Percentiles rank a stretch among this genome's conserved stretches.
These are phyloP conservation scores for Cucumis hystrix DNA, from an alignment of 306 rosid species.

Conservation along the genomic window DNA sequence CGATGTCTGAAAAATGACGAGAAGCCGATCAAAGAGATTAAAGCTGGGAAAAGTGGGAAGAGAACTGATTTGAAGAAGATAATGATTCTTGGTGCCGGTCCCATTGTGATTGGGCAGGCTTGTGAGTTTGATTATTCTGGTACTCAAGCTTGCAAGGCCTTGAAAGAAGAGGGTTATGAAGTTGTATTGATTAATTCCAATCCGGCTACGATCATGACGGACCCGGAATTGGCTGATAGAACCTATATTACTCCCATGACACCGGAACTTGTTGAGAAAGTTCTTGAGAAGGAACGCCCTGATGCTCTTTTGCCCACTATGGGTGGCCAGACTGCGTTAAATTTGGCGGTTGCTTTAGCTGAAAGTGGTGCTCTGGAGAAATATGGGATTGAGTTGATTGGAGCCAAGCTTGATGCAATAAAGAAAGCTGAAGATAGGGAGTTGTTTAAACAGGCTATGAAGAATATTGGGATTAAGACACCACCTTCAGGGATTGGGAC, in stretches of 20 bases:
- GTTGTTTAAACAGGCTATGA: slow-evolving; percentile 79
- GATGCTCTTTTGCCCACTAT: slow-evolving; percentile 86
- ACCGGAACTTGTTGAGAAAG: slow-evolving; percentile 73
- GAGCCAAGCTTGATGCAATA: slow-evolving; percentile 87
- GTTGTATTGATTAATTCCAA: slow-evolving; percentile 79
- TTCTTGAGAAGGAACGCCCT: slow-evolving; percentile 70
- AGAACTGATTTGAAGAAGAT: slow-evolving; percentile 83
- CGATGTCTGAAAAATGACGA: slow-evolving; percentile 27
- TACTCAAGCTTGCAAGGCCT: slow-evolving; percentile 89
- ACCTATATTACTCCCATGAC: slow-evolving; percentile 91
- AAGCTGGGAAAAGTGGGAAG: slow-evolving; percentile 27
- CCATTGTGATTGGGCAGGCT: slow-evolving; percentile 91
- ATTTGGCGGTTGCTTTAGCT: slow-evolving; percentile 66
- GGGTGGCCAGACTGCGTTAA: slow-evolving; percentile 96
- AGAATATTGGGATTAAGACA: slow-evolving; percentile 68
- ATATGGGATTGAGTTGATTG: slow-evolving; percentile 69
- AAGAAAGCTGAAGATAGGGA: slow-evolving; percentile 90
- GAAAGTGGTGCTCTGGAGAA: slow-evolving; percentile 67
- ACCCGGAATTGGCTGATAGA: slow-evolving; percentile 73
- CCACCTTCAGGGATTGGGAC: slow-evolving; percentile 75
- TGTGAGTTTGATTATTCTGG: slow-evolving; percentile 96
- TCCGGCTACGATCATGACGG: slow-evolving; percentile 97
- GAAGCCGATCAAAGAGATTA: neutral
- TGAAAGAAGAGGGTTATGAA: slow-evolving; percentile 77
- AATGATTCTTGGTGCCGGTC: slow-evolving; percentile 86